A percentile compares a stretch with the other conserved stretches of the same genome.
Conservation (phyloP, 805 yeast genomes). For the Monosporozyma servazzii region DNA sequence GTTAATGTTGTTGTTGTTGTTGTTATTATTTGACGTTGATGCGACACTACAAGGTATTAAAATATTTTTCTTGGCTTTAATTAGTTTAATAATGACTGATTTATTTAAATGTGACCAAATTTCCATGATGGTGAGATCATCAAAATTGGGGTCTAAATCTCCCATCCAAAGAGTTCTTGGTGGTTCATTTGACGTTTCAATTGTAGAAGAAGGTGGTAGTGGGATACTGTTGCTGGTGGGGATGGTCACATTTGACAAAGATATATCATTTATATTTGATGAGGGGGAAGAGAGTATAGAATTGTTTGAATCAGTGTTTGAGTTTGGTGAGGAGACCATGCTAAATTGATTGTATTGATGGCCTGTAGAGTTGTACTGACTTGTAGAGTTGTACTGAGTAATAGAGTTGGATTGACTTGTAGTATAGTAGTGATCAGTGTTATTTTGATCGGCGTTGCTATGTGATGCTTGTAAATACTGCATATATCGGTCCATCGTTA, state of each 20-base stretch:
- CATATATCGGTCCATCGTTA: background rate
- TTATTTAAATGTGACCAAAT: constrained; percentile 53
- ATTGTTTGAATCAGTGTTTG: background rate
- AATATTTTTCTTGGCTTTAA: constrained; percentile 38
- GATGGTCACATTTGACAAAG: too few relatives aligned
- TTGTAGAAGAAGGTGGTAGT: constrained; percentile 44
- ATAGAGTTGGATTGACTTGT: too few relatives aligned
- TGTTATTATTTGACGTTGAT: background rate
- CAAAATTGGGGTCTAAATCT: constrained; percentile 72
- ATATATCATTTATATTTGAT: too few relatives aligned
- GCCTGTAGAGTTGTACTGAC: too few relatives aligned
- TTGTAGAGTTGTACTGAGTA: too few relatives aligned
- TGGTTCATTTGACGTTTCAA: constrained; percentile 37
- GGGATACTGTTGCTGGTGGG: constrained; percentile 29
- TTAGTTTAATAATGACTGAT: constrained; percentile 56
- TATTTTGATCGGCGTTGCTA: too few relatives aligned
- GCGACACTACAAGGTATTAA: constrained; percentile 27
- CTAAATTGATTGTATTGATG: background rate
- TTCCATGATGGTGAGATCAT: constrained; percentile 48
- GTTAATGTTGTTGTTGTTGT: background rate
- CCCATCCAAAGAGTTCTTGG: constrained; percentile 87
- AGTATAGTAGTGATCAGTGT: too few relatives aligned
- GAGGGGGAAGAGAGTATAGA: background rate
- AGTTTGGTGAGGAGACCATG: background rate
- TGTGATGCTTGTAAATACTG: background rate